These are phyloP conservation scores for Sphaerostilbella broomeana DNA, from an alignment of 2,329 filamentous ascomycete species.

Conservation along the genomic window DNA sequence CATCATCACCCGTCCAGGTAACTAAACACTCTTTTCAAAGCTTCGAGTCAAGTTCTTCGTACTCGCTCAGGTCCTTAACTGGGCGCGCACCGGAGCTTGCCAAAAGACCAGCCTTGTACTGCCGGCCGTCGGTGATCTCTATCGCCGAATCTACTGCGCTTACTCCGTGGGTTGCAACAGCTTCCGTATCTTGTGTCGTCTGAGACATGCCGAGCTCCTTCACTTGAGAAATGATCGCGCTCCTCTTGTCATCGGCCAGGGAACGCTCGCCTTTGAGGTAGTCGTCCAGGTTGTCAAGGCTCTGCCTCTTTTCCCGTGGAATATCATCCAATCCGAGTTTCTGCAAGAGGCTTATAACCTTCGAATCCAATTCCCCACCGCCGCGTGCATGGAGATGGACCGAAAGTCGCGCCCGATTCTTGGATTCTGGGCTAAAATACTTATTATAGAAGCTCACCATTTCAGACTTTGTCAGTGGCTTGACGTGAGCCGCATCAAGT, in stretches of 20 bases:
- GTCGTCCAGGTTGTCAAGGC: slow-evolving; percentile 43
- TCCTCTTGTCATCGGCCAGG: slow-evolving; percentile 43
- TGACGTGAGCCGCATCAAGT: slow-evolving; percentile 68
- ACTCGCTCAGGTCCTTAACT: slow-evolving; percentile 70
- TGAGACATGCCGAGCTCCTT: slow-evolving; percentile 39
- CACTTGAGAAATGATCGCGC: slow-evolving; percentile 38
- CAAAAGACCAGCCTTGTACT: slow-evolving; percentile 70
- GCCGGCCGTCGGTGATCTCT: slow-evolving; percentile 69
- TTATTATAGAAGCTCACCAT: slow-evolving; percentile 72
- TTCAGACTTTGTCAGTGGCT: slow-evolving; percentile 68
- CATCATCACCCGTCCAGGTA: slow-evolving; percentile 5
- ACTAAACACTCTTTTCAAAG: slow-evolving; percentile 43
- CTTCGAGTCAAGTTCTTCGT: slow-evolving; percentile 80
- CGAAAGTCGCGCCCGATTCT: slow-evolving; percentile 70
- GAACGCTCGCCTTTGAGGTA: slow-evolving; percentile 44
- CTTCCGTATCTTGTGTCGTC: slow-evolving; percentile 27
- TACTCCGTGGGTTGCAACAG: slow-evolving; percentile 37
- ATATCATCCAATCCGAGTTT: slow-evolving; percentile 30
- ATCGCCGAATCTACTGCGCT: slow-evolving; percentile 34
- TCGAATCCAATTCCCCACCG: slow-evolving; percentile 37
- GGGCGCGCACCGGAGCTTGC: slow-evolving; percentile 67
- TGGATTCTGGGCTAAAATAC: slow-evolving; percentile 69
- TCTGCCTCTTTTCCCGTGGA: slow-evolving; percentile 37
- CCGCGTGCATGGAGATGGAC: slow-evolving; percentile 77
- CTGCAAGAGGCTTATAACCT: slow-evolving; percentile 36